A percentile compares a stretch with the other conserved stretches of the same genome.
These are phyloP conservation scores for Sarocladium kiliense DNA, from an alignment of 2,329 filamentous ascomycete genomes.

Conservation along the genomic window DNA sequence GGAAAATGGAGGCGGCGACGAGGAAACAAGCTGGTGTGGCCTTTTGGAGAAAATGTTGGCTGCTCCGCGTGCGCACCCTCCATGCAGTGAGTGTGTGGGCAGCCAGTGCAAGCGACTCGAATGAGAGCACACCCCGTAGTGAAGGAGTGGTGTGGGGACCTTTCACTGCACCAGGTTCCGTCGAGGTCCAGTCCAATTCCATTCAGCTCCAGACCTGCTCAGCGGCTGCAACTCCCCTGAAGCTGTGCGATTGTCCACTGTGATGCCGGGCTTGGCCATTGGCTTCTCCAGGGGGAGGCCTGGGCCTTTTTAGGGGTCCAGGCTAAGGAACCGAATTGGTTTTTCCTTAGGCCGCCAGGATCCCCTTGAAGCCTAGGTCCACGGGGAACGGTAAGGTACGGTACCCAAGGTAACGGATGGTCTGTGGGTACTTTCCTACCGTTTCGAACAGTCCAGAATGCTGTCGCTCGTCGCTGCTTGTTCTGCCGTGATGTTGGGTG, in stretches of 20 bases:
- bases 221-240: background rate
- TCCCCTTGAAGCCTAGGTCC: too few relatives aligned
- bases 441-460: background rate
- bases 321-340: background rate
- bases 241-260: background rate
- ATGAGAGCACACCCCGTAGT: too few relatives aligned
- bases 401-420: background rate
- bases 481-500: too few relatives aligned
- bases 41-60: conserved; percentile 7
- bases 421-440: background rate
- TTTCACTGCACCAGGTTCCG: too few relatives aligned
- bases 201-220: background rate
- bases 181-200: background rate
- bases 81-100: too few relatives aligned
- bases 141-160: background rate
- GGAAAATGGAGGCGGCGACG: background rate
- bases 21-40: conserved; percentile 3
- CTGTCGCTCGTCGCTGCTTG: background rate
- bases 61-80: background rate
- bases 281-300: background rate
- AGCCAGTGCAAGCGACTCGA: background rate
- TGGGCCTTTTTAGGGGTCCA: background rate
- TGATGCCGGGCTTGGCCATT: background rate
- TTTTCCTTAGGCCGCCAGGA: too few relatives aligned
- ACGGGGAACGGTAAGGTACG: too few relatives aligned